Base-by-base conservation (phyloP, 768 basidiomycete species). In the Dentipellis sp. region DNA sequence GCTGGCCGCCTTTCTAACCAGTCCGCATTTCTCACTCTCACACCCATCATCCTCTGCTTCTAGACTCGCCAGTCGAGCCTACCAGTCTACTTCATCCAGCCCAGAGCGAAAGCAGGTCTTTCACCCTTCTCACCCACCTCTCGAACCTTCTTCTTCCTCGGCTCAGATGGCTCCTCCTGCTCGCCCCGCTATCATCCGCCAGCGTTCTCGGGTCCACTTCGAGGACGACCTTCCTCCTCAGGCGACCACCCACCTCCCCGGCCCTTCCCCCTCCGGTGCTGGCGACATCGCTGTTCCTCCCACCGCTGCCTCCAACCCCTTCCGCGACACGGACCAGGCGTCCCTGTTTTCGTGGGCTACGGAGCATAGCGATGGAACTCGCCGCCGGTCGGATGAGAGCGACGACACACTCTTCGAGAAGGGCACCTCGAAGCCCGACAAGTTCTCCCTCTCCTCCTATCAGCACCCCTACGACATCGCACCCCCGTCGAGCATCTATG, bases 401-500 rank as follows among this genome's bases (percentile, higher is more conserved):
- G 71, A 69, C 54, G 62, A 62, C 8, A 80, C 79, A 1, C 63
- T 78, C 22, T 60, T 60, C 4, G 65, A 68, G 3, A 17, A 17
- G 21, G 42, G 22, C 56, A 10, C 64, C 64, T 17, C 19, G 56
- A 22, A 60, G 62, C 50, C 57, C 46, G 36, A 59, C 57, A 75
- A 69, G 62, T 78, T 72, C 53, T 72, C 79, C 0, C 63, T 82
- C 39, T 78, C 80, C 14, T 80, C 81, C 6, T 79, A 81, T 67
- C 69, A 74, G 53, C 81, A 84, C 56, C 82, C 82, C 8, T 76
- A 81, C 59, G 79, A 82, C 46, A 82, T 86, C 36, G 69, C 68
- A 16, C 74, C 80, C 2, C 84, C 83, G 3, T 65, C 69, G 40
- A 66, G 69, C 54, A 72, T 72, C 2, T 77, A 79, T 57, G 19